Evolutionary conservation across 1,284 basidiomycete genomes (phyloP), one percentile per base, ranked within the genome.

Genomic region (Puccinia hordei): DNA sequence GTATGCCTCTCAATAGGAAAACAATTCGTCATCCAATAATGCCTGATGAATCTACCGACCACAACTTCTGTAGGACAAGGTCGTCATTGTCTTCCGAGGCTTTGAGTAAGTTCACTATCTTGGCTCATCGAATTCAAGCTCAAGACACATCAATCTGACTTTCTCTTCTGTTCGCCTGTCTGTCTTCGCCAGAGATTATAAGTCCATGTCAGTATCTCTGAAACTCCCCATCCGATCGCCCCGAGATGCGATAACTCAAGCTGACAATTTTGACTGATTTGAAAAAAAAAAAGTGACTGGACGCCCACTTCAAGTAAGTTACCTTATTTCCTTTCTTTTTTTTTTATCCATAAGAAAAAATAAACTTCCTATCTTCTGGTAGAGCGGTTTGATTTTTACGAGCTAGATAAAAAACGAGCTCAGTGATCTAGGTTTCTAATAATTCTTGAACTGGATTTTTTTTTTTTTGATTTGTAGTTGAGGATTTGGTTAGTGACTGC

Each of bases 51-150:
- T 66, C 38, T 30, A 13, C 46, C 10, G 30, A 22, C 33, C 1
- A 12, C 38, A 4, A 35, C 8, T 38, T 63, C 33, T 38, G 12
- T 27, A 63, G 59, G 55, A 65, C 0, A 77, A 82, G 69, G 79
- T 82, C n/a, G 82, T 82, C 19, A 77, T 82, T 51, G 82, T 82
- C 35, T 82, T 82, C 66, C 82, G 81, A 74, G 82, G 82, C 35
- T 72, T 72, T 51, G 77, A 69, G 77, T 80, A 59, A 72, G 77
- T 30, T 9, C 30, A 12, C 13, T 6, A 24, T 73, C 30, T 17
- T 35, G 33, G 27, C 46, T 53, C 33, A 24, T 38, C 30, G 1
- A 22, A 8, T 0, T 8, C 24, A 17, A 19, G 24, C 49, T 19
- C 22, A n/a, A 2, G 30, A 4, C n/a, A 19, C 49, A 49, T 19